Base-by-base conservation (phyloP, 345 rosid genomes). In the Salix koriyanagi region DNA sequence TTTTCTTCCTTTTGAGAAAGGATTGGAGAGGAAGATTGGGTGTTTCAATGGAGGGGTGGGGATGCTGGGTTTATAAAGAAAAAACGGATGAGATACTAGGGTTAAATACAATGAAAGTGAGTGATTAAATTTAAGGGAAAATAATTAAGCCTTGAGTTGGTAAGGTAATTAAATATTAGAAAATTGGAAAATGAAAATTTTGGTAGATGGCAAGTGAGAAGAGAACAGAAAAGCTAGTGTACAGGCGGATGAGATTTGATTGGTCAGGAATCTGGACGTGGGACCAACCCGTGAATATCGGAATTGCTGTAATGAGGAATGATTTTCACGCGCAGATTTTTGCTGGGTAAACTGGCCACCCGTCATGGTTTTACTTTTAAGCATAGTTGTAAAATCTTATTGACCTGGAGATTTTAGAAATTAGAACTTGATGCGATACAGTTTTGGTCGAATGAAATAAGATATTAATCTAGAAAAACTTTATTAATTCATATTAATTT, bases 191-290 rank as follows among this genome's bases (percentile, higher is more conserved):
- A 50, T 65, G 25, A 54, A 64, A 30, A 26, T 3, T 32, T 2
- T 2, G 32, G 44, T 2, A 42, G 42, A 50, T 44, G 72, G 32
- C 68, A 30, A 70, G 30, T 13, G 16, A 54, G 46, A 42, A 19
- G 16, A 54, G 46, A 42, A 19, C 76, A 10, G 36, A 25, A 67
- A 50, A 26, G 56, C 8, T 26, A 18, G 32, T 41, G 44, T 10
- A 2, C 82, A 72, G 30, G 81, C 34, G 82, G 79, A 60, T 14
- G 64, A 67, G 69, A 52, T 26, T 41, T 70, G 77, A 76, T 73
- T 15, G 80, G 85, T 6, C 50, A 46, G 50, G 16, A 46, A 46
- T 30, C 14, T 11, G 19, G 15, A 19, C 4, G 50, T 19, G 28
- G 26, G n/a, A 10, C 58, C n/a, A 18, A 44, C 19, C 65, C 71